These are phyloP conservation scores for Apiospora aurea DNA, from an alignment of 2,329 filamentous ascomycete species.

Conservation along the genomic window DNA sequence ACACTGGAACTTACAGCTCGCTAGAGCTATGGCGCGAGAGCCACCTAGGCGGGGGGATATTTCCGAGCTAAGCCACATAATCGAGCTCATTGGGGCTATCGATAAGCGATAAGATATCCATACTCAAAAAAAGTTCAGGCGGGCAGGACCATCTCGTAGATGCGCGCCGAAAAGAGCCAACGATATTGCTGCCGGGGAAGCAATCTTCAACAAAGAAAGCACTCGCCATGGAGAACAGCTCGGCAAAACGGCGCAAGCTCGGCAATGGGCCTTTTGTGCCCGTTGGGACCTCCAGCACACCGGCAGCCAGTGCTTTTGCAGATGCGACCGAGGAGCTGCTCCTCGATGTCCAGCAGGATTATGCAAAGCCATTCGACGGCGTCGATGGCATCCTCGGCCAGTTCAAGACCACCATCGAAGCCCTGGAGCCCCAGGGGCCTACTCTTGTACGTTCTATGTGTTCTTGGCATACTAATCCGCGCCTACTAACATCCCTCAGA, in stretches of 20 bases:
- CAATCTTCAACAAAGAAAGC: background rate
- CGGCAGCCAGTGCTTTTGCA: slow-evolving; percentile 62
- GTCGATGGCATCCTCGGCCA: slow-evolving; percentile 58
- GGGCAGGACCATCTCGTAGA: background rate
- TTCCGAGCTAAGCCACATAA: background rate
- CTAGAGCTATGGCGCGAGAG: background rate
- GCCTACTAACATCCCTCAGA: slow-evolving; percentile 50
- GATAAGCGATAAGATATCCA: slow-evolving; percentile 29
- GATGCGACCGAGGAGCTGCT: slow-evolving; percentile 67
- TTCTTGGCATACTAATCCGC: background rate
- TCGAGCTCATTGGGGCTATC: slow-evolving; percentile 25
- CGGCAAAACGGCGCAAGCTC: slow-evolving; percentile 57
- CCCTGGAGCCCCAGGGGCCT: slow-evolving; percentile 56
- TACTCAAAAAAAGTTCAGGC: slow-evolving; percentile 16
- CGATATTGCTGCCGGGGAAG: background rate
- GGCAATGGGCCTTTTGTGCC: slow-evolving; percentile 51
- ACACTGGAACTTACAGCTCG: background rate
- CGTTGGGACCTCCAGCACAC: slow-evolving; percentile 46
- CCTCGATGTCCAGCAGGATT: slow-evolving; percentile 61
- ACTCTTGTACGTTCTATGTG: slow-evolving; percentile 52
- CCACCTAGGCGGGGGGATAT: slow-evolving; percentile 13
- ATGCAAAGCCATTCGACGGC: slow-evolving; percentile 54
- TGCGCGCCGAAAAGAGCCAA: slow-evolving; percentile 8
- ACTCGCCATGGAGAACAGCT: slow-evolving; percentile 51
- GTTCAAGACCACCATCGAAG: slow-evolving; percentile 61